phyloP scores from a whole-genome alignment of 2,329 filamentous ascomycete genomes.

The Cladosporium sphaerospermum region DNA sequence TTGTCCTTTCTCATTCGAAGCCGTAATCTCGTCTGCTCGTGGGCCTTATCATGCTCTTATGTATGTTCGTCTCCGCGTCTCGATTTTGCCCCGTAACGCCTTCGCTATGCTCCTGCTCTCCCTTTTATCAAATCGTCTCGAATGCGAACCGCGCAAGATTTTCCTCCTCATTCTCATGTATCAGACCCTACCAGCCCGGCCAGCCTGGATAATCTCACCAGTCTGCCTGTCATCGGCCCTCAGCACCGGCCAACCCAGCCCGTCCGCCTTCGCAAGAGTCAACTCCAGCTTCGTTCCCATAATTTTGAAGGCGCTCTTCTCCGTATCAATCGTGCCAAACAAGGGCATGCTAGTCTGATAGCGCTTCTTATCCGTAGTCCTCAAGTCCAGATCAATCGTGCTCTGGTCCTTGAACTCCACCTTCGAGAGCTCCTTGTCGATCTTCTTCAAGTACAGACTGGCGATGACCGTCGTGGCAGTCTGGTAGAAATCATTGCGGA shows the following conservation, averaged over 20 bases:
- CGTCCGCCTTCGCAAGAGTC: constrained; percentile 65
- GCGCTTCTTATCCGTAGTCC: constrained; percentile 79
- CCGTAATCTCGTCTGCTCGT: constrained; percentile 7
- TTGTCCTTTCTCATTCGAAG: neutral
- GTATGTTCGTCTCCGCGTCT: neutral
- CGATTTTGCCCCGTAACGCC: neutral
- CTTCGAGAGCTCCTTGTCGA: constrained; percentile 71
- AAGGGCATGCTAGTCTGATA: constrained; percentile 69
- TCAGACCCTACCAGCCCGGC: constrained; percentile 59
- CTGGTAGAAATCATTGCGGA: constrained; percentile 95
- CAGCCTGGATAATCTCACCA: constrained; percentile 83
- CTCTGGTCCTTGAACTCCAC: constrained; percentile 58
- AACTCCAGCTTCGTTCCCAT: constrained; percentile 87
- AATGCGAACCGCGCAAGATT: neutral
- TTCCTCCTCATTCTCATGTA: constrained; percentile 5
- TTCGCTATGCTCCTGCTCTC: neutral
- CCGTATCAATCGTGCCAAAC: constrained; percentile 69
- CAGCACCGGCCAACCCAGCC: constrained; percentile 76
- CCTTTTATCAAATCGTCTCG: neutral
- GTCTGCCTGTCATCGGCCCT: constrained; percentile 67
- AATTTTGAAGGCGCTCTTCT: constrained; percentile 70
- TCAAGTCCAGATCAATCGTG: constrained; percentile 69
- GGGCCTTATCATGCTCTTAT: neutral
- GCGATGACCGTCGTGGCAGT: constrained; percentile 78
- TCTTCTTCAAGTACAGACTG: constrained; percentile 94